Base-by-base conservation (phyloP, 306 rosid genomes). In the Nissolia schottii region DNA sequence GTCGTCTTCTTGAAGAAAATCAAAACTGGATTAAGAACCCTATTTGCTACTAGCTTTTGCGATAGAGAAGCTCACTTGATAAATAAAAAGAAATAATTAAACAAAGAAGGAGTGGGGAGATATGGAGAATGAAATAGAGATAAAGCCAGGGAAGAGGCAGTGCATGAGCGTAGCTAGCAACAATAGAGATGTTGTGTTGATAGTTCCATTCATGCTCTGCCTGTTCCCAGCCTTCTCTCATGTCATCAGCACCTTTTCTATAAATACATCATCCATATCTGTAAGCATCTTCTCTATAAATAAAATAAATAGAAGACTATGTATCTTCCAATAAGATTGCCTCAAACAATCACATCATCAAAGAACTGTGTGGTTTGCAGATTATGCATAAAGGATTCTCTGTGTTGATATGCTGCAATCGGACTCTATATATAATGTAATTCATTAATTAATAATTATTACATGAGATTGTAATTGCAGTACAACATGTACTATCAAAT, bases 61-160 rank as follows among this genome's bases (percentile, higher is more conserved):
- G 2, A 24, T 10, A 38, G 51, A 38, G 51, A 64, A 19, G 50
- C 48, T 32, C 43, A 18, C 5, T 11, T 18, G 45, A 64, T 27
- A 54, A 22, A 50, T 2, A 23, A 34, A 45, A 35, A 7, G 0
- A 25, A n/a, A n/a, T 6, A 32, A 48, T 8, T 8, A 45, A 45
- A 43, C 0, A 3, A 15, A 15, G 11, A 14, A 18, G 27, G 45
- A 8, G n/a, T n/a, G n/a, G n/a, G 37, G 8, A 1, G 4, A 3
- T 16, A 7, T 16, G 27, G 62, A 56, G n/a, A 23, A 37, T 9
- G 43, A 8, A 57, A 58, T 53, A 61, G 58, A 49, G 82, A 67
- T 63, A 72, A 19, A 90, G 93, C 96, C 97, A 91, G 97, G 96
- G 96, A 91, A 89, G 96, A 92, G 93, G 96, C 97, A 89, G 96